Conservation (phyloP, 768 basidiomycete genomes). For the Dioszegia hungarica region DNA sequence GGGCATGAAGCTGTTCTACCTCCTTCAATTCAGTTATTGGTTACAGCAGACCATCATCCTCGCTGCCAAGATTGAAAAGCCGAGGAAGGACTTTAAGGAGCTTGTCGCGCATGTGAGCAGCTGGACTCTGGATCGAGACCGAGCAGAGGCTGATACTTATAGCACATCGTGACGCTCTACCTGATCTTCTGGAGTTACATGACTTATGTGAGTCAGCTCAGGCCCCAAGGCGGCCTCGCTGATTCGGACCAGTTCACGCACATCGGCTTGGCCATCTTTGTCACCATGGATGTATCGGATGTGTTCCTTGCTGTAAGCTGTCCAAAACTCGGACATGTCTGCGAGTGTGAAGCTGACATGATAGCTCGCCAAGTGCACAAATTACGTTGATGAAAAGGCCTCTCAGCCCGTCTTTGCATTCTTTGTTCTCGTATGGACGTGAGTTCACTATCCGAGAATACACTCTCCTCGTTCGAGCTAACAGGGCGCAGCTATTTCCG, state of each 20-base stretch:
- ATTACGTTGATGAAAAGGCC: constrained; percentile 65
- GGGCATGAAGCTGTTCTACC: constrained; percentile 83
- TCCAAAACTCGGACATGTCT: not conserved
- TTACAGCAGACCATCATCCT: constrained; percentile 82
- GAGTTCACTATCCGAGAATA: constrained; percentile 48
- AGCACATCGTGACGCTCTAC: constrained; percentile 90
- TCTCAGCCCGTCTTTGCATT: constrained; percentile 62
- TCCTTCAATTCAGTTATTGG: constrained; percentile 92
- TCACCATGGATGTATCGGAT: constrained; percentile 97
- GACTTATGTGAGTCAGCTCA: constrained; percentile 2
- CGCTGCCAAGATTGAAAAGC: constrained; percentile 80
- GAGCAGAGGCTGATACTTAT: not conserved
- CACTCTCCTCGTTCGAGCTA: not conserved
- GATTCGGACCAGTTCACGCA: constrained; percentile 57
- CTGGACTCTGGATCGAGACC: not conserved
- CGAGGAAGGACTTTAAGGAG: constrained; percentile 83
- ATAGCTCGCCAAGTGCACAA: constrained; percentile 77
- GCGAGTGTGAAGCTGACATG: not conserved
- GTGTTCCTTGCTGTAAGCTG: constrained; percentile 70
- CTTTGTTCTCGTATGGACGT: constrained; percentile 79
- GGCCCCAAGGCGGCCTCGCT: constrained; percentile 30
- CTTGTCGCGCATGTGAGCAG: constrained; percentile 69
- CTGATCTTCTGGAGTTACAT: constrained; percentile 68
- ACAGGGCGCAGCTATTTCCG: constrained; percentile 70
- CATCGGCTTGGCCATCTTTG: constrained; percentile 85